A percentile compares a stretch with the other conserved stretches of the same genome.
Evolutionary conservation across 306 rosid species (phyloP).

Genomic region (Glycyrrhiza uralensis): DNA sequence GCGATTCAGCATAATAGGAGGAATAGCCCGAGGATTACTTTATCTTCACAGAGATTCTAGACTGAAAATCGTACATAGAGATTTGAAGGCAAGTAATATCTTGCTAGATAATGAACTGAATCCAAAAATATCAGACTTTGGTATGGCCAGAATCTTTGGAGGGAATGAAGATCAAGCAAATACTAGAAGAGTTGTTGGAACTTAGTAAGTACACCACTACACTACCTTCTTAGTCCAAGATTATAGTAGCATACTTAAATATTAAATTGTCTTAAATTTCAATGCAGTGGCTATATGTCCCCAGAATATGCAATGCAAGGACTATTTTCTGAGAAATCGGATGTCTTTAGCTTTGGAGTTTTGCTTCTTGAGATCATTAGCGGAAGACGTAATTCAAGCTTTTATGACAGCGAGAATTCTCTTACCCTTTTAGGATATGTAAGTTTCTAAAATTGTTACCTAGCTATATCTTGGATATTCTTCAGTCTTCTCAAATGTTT

Average conservation of each 20-base stretch:
- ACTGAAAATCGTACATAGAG: slow-evolving; percentile 14
- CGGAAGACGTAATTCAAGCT: slow-evolving; percentile 21
- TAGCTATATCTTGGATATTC: too few relatives aligned
- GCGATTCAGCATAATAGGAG: slow-evolving; percentile 14
- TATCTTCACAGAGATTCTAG: slow-evolving; percentile 31
- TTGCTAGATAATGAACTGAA: slow-evolving; percentile 14
- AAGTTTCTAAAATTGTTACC: not conserved
- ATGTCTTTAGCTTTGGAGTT: slow-evolving; percentile 13
- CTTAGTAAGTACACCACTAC: not conserved
- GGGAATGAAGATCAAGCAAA: not conserved
- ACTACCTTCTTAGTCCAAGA: not conserved
- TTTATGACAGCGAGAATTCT: not conserved
- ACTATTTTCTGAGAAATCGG: not conserved
- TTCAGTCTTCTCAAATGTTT: not conserved
- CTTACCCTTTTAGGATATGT: slow-evolving; percentile 25
- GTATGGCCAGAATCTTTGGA: slow-evolving; percentile 17
- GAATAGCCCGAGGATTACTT: slow-evolving; percentile 16
- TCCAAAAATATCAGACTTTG: slow-evolving; percentile 33
- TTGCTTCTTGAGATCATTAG: slow-evolving; percentile 25
- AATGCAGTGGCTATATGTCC: slow-evolving; percentile 25
- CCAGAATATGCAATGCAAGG: slow-evolving; percentile 25
- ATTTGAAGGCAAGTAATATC: slow-evolving; percentile 27
- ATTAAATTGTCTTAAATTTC: not conserved
- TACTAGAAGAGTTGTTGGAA: slow-evolving; percentile 9
- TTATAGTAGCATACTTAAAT: not conserved